phyloP scores from a whole-genome alignment of 2,329 filamentous ascomycete genomes.

The Epichloe festucae region DNA sequence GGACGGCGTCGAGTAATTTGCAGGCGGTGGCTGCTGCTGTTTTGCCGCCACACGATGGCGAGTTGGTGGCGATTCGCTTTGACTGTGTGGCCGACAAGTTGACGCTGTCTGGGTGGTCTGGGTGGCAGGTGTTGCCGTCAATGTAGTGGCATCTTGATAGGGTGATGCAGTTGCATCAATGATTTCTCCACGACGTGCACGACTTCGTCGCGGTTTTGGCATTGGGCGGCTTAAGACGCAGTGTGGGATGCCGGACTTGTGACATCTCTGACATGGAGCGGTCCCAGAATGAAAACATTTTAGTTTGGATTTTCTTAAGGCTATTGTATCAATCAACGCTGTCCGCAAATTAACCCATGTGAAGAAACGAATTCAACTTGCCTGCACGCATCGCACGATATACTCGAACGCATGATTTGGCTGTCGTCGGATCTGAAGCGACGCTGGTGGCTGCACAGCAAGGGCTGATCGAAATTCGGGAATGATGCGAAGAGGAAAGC shows the following conservation, averaged over 20 bases:
- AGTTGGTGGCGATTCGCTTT: not conserved
- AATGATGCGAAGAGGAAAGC: not conserved
- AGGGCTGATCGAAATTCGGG: not conserved
- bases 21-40: not conserved
- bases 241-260: slow-evolving; percentile 12
- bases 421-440: not conserved
- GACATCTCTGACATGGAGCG: slow-evolving; percentile 19
- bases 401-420: slow-evolving; percentile 19
- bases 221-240: slow-evolving; percentile 16
- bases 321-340: too few species aligned
- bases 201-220: not conserved
- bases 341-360: not conserved
- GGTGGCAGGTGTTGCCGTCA: not conserved
- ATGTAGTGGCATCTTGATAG: not conserved
- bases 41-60: not conserved
- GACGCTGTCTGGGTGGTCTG: not conserved
- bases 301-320: slow-evolving; percentile 19
- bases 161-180: not conserved
- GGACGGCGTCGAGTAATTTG: slow-evolving; percentile 1
- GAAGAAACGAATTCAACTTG: slow-evolving; percentile 7
- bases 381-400: slow-evolving; percentile 23
- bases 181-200: slow-evolving; percentile 1
- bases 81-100: not conserved
- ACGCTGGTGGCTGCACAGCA: not conserved
- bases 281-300: slow-evolving; percentile 21